Evolutionary conservation across 208 protist species (phyloP).

Genomic region (Trypanosoma conorhini): DNA sequence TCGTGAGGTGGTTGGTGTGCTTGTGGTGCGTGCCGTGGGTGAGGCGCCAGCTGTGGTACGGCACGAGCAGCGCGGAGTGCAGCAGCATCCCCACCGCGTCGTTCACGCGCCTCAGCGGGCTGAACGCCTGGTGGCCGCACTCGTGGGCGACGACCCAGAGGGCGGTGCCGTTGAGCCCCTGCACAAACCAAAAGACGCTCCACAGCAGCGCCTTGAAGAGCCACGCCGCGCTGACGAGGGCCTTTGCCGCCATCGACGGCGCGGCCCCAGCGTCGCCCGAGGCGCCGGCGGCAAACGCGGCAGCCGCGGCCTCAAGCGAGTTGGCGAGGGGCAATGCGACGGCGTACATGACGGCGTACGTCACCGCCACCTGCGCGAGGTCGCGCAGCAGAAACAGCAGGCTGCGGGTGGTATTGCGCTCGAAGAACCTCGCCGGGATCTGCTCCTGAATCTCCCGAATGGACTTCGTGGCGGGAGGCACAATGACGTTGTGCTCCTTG

Average conservation of each 20-base stretch:
- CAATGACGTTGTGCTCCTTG: constrained; percentile 67
- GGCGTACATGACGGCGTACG: constrained; percentile 62
- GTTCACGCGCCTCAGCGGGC: constrained; percentile 69
- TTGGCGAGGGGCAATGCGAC: constrained; percentile 37
- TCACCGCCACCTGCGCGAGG: constrained; percentile 48
- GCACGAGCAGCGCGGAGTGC: constrained; percentile 89
- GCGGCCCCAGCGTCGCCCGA: neutral
- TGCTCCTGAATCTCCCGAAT: constrained; percentile 75
- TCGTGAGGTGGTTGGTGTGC: constrained; percentile 93
- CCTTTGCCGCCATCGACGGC: neutral
- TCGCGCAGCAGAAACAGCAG: constrained; percentile 63
- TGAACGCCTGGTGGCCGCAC: constrained; percentile 95
- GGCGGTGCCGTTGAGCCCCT: constrained; percentile 85
- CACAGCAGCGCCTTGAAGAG: constrained; percentile 48
- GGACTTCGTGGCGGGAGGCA: constrained; percentile 62
- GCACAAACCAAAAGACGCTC: constrained; percentile 80
- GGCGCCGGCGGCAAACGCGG: neutral
- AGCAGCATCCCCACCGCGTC: constrained; percentile 88
- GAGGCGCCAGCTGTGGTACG: constrained; percentile 94
- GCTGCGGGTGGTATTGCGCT: constrained; percentile 46
- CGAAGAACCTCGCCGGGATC: constrained; percentile 78
- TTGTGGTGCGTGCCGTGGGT: constrained; percentile 94
- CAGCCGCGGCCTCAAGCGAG: constrained; percentile 22
- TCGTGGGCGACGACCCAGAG: constrained; percentile 95
- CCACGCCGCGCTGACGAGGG: constrained; percentile 11